Percentiles rank a stretch among this genome's conserved stretches.
Conservation (phyloP, 163 green algal genomes). For the Trebouxia gelatinosa region DNA sequence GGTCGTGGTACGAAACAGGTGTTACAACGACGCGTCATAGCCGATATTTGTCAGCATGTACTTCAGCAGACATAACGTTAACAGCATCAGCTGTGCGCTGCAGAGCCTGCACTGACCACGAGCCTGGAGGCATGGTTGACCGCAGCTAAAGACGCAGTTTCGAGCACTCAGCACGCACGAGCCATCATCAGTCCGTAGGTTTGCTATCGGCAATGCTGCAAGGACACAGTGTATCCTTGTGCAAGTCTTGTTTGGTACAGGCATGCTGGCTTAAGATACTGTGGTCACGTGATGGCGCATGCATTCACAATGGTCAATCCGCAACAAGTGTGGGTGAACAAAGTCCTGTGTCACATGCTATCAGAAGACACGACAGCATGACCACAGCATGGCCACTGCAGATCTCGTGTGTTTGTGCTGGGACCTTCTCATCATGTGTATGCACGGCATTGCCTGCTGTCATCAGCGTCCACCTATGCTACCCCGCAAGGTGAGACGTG, state of each 20-base stretch:
- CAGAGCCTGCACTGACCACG: neutral
- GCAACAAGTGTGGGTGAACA: constrained; percentile 63
- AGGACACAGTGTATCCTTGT: no score
- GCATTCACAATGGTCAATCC: constrained; percentile 84
- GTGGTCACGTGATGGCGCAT: constrained; percentile 85
- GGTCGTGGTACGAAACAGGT: constrained; percentile 25
- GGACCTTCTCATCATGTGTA: constrained; percentile 91
- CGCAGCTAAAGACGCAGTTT: neutral
- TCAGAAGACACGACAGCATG: neutral
- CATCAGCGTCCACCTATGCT: constrained; percentile 57
- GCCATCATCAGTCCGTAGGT: constrained; percentile 20
- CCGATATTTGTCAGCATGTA: no score
- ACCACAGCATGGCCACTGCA: constrained; percentile 47
- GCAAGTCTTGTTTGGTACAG: no score
- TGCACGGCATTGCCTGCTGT: constrained; percentile 76
- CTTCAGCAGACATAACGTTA: no score
- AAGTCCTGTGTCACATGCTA: neutral
- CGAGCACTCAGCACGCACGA: neutral
- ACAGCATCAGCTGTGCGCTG: no score
- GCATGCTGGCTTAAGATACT: constrained; percentile 90
- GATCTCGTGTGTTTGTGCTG: constrained; percentile 87
- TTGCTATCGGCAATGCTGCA: neutral
- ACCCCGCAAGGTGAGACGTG: constrained; percentile 85
- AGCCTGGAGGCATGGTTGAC: neutral
- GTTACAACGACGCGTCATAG: no score